Conservation (phyloP, 306 rosid genomes). For the Prosopis cineraria region DNA sequence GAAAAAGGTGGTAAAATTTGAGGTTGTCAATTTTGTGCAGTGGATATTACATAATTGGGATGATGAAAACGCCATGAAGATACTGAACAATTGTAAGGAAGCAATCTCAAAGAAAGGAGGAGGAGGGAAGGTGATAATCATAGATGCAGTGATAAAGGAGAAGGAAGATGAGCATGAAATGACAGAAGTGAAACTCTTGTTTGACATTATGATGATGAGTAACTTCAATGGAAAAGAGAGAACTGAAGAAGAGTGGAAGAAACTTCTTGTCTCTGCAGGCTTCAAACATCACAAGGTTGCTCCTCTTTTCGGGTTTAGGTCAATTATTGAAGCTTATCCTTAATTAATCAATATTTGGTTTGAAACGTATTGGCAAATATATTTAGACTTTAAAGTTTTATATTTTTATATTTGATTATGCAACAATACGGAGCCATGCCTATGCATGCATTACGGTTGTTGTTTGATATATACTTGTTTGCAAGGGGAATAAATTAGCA, state of each 20-base stretch:
- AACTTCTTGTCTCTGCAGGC: background rate
- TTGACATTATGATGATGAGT: background rate
- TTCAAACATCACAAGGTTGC: too few relatives aligned
- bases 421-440: too few relatives aligned
- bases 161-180: conserved; percentile 20
- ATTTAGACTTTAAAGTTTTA: too few relatives aligned
- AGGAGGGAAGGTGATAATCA: conserved; percentile 37
- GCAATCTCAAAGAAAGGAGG: conserved; percentile 27
- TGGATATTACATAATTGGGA: conserved; percentile 24
- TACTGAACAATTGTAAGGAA: conserved; percentile 40
- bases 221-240: background rate
- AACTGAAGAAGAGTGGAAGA: background rate
- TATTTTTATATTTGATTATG: too few relatives aligned
- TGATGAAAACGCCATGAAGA: conserved; percentile 35
- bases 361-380: too few relatives aligned
- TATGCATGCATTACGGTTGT: too few relatives aligned
- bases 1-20: too few relatives aligned
- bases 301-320: too few relatives aligned
- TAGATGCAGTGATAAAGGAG: conserved; percentile 41
- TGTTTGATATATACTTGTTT: too few relatives aligned
- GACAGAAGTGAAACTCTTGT: conserved; percentile 5
- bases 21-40: background rate
- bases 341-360: too few relatives aligned
- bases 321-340: too few relatives aligned
- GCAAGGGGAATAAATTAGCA: too few relatives aligned